These are phyloP conservation scores for Geotrichum aggregatum DNA, from an alignment of 1,139 yeast genomes.

Conservation along the genomic window DNA sequence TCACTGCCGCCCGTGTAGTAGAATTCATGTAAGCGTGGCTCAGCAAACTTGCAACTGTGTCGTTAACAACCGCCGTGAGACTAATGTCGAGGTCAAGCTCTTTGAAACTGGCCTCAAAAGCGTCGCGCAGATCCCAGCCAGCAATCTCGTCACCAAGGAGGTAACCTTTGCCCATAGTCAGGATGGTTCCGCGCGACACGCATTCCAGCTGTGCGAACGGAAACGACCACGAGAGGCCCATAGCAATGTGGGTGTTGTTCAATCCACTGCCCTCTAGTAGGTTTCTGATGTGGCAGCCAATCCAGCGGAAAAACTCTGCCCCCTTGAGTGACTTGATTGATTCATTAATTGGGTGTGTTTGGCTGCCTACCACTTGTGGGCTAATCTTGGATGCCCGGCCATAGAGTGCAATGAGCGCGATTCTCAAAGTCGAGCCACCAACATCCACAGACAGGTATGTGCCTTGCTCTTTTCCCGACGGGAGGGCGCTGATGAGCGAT, in stretches of 20 bases:
- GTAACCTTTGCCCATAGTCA: slow-evolving; percentile 92
- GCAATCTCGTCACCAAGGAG: slow-evolving; percentile 63
- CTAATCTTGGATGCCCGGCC: slow-evolving; percentile 63
- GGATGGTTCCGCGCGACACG: slow-evolving; percentile 61
- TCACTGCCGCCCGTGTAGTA: slow-evolving; percentile 72
- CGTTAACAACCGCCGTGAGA: slow-evolving; percentile 81
- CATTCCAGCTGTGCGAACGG: slow-evolving; percentile 45
- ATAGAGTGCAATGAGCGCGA: slow-evolving; percentile 65
- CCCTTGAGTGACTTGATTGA: slow-evolving; percentile 54
- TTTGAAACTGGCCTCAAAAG: slow-evolving; percentile 53
- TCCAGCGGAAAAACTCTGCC: slow-evolving; percentile 57
- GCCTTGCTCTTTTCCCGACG: slow-evolving; percentile 75
- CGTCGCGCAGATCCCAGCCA: slow-evolving; percentile 67
- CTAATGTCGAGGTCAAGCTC: slow-evolving; percentile 54
- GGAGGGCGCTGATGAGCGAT: slow-evolving; percentile 65
- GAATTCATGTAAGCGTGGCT: slow-evolving; percentile 67
- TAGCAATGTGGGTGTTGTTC: slow-evolving; percentile 26
- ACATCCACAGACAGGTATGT: slow-evolving; percentile 71
- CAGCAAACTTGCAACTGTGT: slow-evolving; percentile 80
- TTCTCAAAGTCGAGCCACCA: slow-evolving; percentile 68
- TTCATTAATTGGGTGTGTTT: slow-evolving; percentile 26
- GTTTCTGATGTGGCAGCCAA: slow-evolving; percentile 50
- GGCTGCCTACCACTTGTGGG: slow-evolving; percentile 17
- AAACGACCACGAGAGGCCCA: slow-evolving; percentile 38
- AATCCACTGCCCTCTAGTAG: slow-evolving; percentile 50